phyloP scores from a whole-genome alignment of 2,329 filamentous ascomycete genomes.

The Coniochaeta sp. region DNA sequence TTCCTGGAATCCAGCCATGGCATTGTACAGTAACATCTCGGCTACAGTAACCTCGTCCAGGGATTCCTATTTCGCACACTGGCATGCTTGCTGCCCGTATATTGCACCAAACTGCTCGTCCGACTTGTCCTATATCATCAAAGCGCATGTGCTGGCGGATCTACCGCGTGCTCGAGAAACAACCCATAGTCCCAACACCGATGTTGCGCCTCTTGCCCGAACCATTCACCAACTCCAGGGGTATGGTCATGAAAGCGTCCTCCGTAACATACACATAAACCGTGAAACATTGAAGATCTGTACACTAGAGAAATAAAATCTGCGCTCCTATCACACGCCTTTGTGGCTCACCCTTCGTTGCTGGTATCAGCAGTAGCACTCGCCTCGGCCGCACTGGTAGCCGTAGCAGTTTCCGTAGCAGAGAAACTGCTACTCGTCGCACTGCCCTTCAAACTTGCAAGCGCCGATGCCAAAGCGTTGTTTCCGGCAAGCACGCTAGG shows the following conservation, averaged over 20 bases:
- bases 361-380: neutral
- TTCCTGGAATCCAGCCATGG: neutral
- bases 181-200: neutral
- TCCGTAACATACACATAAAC: neutral
- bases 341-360: neutral
- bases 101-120: too few relatives aligned
- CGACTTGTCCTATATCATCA: neutral
- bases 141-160: neutral
- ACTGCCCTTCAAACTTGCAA: neutral
- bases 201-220: neutral
- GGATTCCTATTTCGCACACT: too few relatives aligned
- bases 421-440: neutral
- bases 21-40: neutral
- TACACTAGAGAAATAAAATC: neutral
- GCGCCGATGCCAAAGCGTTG: conserved; percentile 1
- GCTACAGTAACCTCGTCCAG: neutral
- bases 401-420: neutral
- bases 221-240: neutral
- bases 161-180: neutral
- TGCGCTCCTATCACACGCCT: neutral
- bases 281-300: neutral
- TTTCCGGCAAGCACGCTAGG: conserved; percentile 3
- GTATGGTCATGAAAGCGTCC: neutral
- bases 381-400: neutral
- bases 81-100: too few relatives aligned